A percentile compares a stretch with the other conserved stretches of the same genome.
phyloP scores from a whole-genome alignment of 2,329 filamentous ascomycete species.

The Monilinia polystroma region DNA sequence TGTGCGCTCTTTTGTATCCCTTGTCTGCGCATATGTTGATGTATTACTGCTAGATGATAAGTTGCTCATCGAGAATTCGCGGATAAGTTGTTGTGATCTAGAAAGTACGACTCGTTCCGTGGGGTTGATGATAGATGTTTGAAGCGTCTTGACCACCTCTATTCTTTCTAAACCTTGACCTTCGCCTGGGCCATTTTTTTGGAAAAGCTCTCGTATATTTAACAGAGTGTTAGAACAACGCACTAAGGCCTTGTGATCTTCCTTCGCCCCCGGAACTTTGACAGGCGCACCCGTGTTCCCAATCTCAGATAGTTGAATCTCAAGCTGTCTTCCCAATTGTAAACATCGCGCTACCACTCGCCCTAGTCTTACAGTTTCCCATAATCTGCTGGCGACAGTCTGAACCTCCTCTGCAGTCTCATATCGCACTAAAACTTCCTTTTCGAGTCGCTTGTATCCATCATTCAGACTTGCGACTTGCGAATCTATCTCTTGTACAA shows the following conservation, averaged over 20 bases:
- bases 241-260: constrained; percentile 78
- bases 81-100: constrained; percentile 73
- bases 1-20: constrained; percentile 73
- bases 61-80: constrained; percentile 76
- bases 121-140: constrained; percentile 66
- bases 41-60: constrained; percentile 48
- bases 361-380: constrained; percentile 75
- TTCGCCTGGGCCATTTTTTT: constrained; percentile 64
- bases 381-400: constrained; percentile 72
- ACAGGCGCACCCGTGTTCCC: constrained; percentile 38
- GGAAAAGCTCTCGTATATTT: constrained; percentile 70
- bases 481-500: constrained; percentile 73
- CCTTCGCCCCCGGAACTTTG: constrained; percentile 44
- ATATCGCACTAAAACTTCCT: constrained; percentile 82
- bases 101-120: constrained; percentile 72
- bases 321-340: constrained; percentile 79
- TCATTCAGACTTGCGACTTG: constrained; percentile 80
- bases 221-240: constrained; percentile 78
- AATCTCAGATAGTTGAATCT: constrained; percentile 78
- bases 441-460: constrained; percentile 81
- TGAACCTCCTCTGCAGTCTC: constrained; percentile 82
- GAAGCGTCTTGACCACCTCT: constrained; percentile 67
- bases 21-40: constrained; percentile 61
- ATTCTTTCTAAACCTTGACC: constrained; percentile 74
- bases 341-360: constrained; percentile 76